phyloP scores from a whole-genome alignment of 116 monocot genomes.

The Dioscorea cayenensis region DNA sequence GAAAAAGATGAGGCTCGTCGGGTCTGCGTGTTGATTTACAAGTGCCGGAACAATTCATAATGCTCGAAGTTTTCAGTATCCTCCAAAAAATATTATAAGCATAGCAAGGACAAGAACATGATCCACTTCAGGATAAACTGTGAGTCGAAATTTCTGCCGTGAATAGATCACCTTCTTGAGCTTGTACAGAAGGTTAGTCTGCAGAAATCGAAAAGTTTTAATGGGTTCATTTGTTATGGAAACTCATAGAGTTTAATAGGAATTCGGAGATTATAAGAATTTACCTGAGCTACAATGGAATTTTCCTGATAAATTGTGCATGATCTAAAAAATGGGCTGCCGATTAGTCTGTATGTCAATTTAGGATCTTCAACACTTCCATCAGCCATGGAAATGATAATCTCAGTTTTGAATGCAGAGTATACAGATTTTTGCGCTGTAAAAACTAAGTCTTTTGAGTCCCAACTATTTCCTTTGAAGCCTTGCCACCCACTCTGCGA shows the following conservation, averaged over 20 bases:
- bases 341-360: constrained; percentile 35
- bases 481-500: constrained; percentile 38
- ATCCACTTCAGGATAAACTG: constrained; percentile 79
- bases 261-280: not conserved
- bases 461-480: constrained; percentile 37
- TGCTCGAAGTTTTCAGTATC: not conserved
- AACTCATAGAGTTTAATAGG: not conserved
- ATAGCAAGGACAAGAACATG: constrained; percentile 55
- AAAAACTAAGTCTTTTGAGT: constrained; percentile 39
- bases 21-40: not conserved
- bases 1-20: no score
- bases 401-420: constrained; percentile 27
- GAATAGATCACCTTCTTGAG: constrained; percentile 58
- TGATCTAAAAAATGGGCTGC: constrained; percentile 57
- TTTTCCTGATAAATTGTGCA: constrained; percentile 54
- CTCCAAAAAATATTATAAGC: constrained; percentile 49
- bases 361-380: constrained; percentile 15
- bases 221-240: not conserved
- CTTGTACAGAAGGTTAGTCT: constrained; percentile 75
- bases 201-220: constrained; percentile 22
- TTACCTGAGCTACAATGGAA: constrained; percentile 68
- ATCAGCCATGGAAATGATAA: constrained; percentile 33
- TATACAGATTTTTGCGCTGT: constrained; percentile 19
- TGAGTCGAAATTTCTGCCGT: constrained; percentile 67
- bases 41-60: not conserved